Conservation (phyloP, 2,329 filamentous ascomycete genomes). For the Xylaria sp. region DNA sequence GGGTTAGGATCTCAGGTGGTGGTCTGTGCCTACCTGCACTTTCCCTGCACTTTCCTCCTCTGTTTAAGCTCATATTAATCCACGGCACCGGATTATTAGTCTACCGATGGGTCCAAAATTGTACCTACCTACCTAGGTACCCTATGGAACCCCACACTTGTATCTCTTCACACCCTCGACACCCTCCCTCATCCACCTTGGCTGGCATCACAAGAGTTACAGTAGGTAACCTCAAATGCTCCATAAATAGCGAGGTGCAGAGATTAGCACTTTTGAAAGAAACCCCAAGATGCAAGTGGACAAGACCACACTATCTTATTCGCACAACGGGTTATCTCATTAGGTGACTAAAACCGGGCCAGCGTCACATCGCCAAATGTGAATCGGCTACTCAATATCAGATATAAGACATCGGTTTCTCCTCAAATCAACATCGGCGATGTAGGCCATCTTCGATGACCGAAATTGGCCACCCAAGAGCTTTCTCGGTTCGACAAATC, state of each 20-base stretch:
- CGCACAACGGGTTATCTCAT: not conserved
- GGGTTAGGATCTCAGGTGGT: constrained; percentile 4
- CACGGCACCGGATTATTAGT: constrained; percentile 22
- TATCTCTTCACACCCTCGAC: not conserved
- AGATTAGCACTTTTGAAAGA: not conserved
- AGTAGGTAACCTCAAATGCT: constrained; percentile 9
- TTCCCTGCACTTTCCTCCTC: not conserved
- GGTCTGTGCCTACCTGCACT: constrained; percentile 24
- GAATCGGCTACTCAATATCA: not conserved
- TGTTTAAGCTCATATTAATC: not conserved
- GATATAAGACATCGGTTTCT: not conserved
- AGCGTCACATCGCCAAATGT: constrained; percentile 7
- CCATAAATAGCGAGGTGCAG: constrained; percentile 30
- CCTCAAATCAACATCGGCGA: not conserved
- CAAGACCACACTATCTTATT: not conserved
- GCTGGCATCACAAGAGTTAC: not conserved
- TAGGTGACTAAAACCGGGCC: constrained; percentile 5
- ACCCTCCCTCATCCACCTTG: constrained; percentile 4
- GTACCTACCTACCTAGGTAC: too few relatives aligned
- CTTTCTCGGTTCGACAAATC: not conserved
- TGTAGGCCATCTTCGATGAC: not conserved
- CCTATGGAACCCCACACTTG: not conserved
- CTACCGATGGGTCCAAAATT: constrained; percentile 14
- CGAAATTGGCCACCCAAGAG: not conserved
- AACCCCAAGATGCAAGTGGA: constrained; percentile 1